Evolutionary conservation across 805 yeast genomes (phyloP).

Genomic region (Yarrowia phangngaensis): DNA sequence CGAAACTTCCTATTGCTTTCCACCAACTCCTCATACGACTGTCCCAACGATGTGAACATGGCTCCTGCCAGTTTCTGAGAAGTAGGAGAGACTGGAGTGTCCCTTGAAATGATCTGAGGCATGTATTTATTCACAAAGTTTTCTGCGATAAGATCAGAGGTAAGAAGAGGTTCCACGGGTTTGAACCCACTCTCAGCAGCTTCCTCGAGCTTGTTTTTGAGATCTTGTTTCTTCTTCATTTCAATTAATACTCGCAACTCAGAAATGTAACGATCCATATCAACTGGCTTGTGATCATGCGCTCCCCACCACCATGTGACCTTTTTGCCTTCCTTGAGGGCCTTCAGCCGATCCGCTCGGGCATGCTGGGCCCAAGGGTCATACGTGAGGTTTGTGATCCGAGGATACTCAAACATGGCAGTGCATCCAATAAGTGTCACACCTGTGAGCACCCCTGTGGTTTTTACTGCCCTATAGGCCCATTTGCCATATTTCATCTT

Average conservation of each 20-base stretch:
- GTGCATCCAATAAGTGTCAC: background rate
- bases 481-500: conserved; percentile 3
- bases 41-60: background rate
- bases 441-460: background rate
- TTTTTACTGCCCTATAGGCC: background rate
- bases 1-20: conserved; percentile 6
- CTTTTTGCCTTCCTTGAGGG: conserved; percentile 47
- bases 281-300: conserved; percentile 13
- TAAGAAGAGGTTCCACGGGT: background rate
- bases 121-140: background rate
- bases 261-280: background rate
- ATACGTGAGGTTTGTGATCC: conserved; percentile 42
- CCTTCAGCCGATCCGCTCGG: conserved; percentile 49
- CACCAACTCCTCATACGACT: background rate
- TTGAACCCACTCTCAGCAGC: conserved; percentile 13
- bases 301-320: conserved; percentile 52
- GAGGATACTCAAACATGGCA: conserved; percentile 49
- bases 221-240: background rate
- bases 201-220: background rate
- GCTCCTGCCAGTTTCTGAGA: background rate
- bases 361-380: conserved; percentile 80
- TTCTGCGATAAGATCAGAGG: background rate
- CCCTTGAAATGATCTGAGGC: background rate
- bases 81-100: background rate
- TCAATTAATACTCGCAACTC: background rate